Percentiles rank a stretch among this genome's conserved stretches.
These are phyloP conservation scores for Solanum verrucosum DNA, from an alignment of 257 asterid genomes.

Conservation along the genomic window DNA sequence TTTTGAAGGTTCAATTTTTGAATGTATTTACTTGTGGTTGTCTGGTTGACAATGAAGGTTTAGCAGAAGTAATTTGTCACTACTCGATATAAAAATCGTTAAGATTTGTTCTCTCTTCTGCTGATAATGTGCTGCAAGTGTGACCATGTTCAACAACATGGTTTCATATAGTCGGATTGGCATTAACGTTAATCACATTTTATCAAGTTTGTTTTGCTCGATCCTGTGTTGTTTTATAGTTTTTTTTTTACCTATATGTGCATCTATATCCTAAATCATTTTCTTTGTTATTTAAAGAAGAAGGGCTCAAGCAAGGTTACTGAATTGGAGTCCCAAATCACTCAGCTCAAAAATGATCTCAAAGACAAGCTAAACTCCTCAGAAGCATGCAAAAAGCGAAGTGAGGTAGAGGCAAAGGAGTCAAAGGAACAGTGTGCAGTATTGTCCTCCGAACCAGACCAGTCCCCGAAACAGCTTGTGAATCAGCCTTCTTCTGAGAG, in stretches of 20 bases:
- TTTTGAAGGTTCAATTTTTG: not conserved
- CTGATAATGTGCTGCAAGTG: not conserved
- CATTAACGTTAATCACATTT: not conserved
- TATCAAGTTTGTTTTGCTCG: not conserved
- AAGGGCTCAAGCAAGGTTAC: constrained; percentile 42
- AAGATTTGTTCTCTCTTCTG: not conserved
- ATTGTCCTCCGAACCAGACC: constrained; percentile 49
- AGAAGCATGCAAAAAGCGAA: constrained; percentile 62
- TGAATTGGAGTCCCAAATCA: constrained; percentile 64
- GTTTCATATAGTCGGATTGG: not conserved
- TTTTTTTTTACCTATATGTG: not conserved
- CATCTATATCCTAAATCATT: not conserved
- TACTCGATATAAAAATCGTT: not conserved
- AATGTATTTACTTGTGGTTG: not conserved
- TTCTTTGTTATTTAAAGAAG: constrained; percentile 14
- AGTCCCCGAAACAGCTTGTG: constrained; percentile 28
- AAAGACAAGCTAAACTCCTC: constrained; percentile 64
- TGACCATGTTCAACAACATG: not conserved
- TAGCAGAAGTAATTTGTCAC: not conserved
- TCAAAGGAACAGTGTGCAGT: constrained; percentile 45
- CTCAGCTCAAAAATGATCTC: constrained; percentile 75
- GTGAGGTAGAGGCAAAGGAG: constrained; percentile 58
- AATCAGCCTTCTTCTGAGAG: constrained; percentile 19
- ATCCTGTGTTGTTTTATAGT: not conserved
- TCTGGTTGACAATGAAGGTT: not conserved